Conservation (phyloP, 108 stramenopile species). For the Conticribra weissflogii region DNA sequence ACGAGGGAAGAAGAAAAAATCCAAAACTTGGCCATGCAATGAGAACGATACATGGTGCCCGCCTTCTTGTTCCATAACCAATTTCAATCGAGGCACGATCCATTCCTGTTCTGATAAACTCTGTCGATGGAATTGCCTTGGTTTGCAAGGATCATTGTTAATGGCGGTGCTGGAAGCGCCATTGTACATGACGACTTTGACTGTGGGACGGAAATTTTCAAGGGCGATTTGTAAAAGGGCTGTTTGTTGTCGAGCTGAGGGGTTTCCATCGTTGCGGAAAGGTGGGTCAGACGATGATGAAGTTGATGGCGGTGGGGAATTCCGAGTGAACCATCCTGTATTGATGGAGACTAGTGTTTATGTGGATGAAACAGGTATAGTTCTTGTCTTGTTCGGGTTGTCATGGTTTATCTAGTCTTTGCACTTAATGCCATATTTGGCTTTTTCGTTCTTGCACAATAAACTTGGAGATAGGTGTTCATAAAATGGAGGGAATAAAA, state of each 20-base stretch:
- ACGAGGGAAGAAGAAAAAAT: constrained; percentile 9
- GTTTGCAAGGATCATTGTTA: constrained; percentile 80
- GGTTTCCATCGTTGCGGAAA: constrained; percentile 15
- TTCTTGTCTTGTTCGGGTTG: constrained; percentile 8
- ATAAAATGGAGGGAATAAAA: constrained; percentile 52
- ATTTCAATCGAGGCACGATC: constrained; percentile 46
- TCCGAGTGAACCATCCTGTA: constrained; percentile 68
- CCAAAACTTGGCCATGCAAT: constrained; percentile 70
- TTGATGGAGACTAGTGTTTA: constrained; percentile 87
- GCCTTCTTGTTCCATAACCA: constrained; percentile 74
- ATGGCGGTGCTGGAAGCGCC: constrained; percentile 60
- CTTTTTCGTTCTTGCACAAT: not conserved
- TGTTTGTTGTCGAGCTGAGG: constrained; percentile 77
- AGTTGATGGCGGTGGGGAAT: constrained; percentile 12
- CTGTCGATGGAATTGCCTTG: constrained; percentile 82
- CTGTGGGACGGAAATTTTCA: constrained; percentile 83
- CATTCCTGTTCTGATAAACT: constrained; percentile 85
- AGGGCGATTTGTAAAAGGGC: constrained; percentile 70
- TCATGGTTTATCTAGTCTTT: not conserved
- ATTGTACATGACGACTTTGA: constrained; percentile 67
- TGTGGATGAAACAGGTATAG: constrained; percentile 70
- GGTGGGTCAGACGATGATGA: not conserved
- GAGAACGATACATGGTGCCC: constrained; percentile 82
- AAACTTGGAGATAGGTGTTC: constrained; percentile 23
- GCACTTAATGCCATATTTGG: not conserved